Evolutionary conservation across 495 filamentous ascomycete genomes (phyloP), one percentile per base, ranked within the genome.

Genomic region (Ramalina peruviana): DNA sequence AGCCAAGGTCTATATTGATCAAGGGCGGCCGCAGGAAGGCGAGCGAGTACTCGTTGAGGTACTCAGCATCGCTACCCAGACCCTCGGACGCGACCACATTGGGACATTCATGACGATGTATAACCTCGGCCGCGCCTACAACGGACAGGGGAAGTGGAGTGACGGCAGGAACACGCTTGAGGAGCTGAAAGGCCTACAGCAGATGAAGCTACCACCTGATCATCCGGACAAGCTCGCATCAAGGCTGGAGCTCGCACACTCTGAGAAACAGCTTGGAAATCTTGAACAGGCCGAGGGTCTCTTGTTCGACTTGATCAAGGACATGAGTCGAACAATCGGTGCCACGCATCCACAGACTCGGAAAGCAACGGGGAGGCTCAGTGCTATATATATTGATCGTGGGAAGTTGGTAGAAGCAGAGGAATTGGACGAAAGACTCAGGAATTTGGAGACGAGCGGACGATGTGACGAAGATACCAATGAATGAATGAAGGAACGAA

Each of bases 31-130:
- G 13, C 38, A 50, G 30, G 58, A 66, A 43, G 62, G 60, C 21
- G 54, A 50, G n/a, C 52, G 45, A 10, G 57, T 63, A 30, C 54
- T 65, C 3, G 49, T 60, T 17, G 50, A 60, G 21, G 60, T 62
- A 25, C n/a, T 63, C 9, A 52, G 55, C 13, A 49, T 60, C 6
- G 57, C 60, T 9, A 39, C 44, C 46, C 20, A 60, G 33, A 65
- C 61, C 17, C 46, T 64, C 21, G 60, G 61, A 11, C 50, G 57
- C 30, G 44, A 57, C 1, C 59, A 62, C 33, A 58, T 59, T 43
- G 62, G 56, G 1, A 60, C 60, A 51, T 50, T 50, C 20, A 65
- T 65, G 62, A 64, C 59, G 9, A 57, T 53, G 49, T 49, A 49
- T 36, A 63, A 65, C 40, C 60, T 65, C 15, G 62, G 55, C 15